A percentile compares a stretch with the other conserved stretches of the same genome.
phyloP scores from a whole-genome alignment of 495 filamentous ascomycete species.

The Cryomyces antarcticus region DNA sequence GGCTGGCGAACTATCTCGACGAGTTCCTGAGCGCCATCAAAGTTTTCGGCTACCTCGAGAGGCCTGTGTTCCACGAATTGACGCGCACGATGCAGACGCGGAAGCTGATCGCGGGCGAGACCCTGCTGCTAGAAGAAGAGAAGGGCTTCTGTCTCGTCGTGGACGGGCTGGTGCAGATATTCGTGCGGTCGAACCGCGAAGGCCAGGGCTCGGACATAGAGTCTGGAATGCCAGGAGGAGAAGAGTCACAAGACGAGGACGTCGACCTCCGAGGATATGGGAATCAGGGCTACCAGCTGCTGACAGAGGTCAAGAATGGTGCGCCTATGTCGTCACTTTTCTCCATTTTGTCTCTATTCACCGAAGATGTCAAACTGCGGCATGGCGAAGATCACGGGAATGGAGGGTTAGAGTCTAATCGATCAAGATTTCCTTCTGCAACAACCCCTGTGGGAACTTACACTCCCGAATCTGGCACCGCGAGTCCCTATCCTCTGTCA shows the following conservation, averaged over 20 bases:
- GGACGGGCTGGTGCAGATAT: conserved; percentile 92
- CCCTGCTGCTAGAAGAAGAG: conserved; percentile 83
- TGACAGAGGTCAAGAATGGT: conserved; percentile 95
- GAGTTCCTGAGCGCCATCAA: conserved; percentile 99
- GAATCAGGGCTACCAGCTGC: conserved; percentile 68
- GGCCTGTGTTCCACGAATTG: conserved; percentile 91
- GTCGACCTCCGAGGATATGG: conserved; percentile 27
- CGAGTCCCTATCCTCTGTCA: conserved; percentile 3
- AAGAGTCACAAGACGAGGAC: conserved; percentile 11
- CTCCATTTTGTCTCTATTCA: conserved; percentile 89
- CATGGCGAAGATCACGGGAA: conserved; percentile 34
- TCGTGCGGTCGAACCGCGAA: conserved; percentile 73
- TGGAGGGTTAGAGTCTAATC: background rate
- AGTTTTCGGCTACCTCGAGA: conserved; percentile 91
- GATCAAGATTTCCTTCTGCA: no score
- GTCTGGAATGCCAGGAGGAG: conserved; percentile 9
- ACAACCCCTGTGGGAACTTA: background rate
- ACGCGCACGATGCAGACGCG: conserved; percentile 95
- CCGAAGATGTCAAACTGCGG: conserved; percentile 72
- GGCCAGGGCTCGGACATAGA: conserved; percentile 19
- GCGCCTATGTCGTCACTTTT: conserved; percentile 97
- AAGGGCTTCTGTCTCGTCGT: conserved; percentile 97
- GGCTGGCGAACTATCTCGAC: conserved; percentile 84
- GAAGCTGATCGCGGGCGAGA: conserved; percentile 90
- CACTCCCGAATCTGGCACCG: conserved; percentile 6